A percentile compares a stretch with the other conserved stretches of the same genome.
Evolutionary conservation across 2,329 filamentous ascomycete genomes (phyloP).

Genomic region (Claviceps digitariae): DNA sequence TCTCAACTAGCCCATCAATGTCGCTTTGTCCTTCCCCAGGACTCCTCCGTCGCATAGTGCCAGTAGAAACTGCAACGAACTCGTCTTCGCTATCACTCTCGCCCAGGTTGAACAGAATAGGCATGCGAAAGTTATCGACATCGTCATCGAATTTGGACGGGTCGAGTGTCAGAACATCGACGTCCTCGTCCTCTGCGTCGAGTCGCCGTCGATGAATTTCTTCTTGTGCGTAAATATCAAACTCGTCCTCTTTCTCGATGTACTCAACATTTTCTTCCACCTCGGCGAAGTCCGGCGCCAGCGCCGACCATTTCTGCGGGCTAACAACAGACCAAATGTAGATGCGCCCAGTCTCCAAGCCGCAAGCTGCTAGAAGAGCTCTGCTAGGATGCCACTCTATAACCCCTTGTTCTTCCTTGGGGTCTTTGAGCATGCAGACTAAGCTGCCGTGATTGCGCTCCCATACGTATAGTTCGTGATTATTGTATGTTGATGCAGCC

Average conservation of each 20-base stretch:
- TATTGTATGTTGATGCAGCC: slow-evolving; percentile 92
- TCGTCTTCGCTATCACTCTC: slow-evolving; percentile 96
- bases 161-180: slow-evolving; percentile 76
- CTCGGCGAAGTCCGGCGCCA: slow-evolving; percentile 93
- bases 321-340: slow-evolving; percentile 95
- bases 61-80: slow-evolving; percentile 51
- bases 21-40: slow-evolving; percentile 59
- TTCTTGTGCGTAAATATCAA: slow-evolving; percentile 91
- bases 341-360: slow-evolving; percentile 81
- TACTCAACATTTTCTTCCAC: slow-evolving; percentile 98
- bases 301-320: slow-evolving; percentile 91
- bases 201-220: slow-evolving; percentile 84
- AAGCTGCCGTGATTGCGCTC: slow-evolving; percentile 86
- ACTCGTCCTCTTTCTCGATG: slow-evolving; percentile 89
- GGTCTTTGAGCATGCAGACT: slow-evolving; percentile 92
- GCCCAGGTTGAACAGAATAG: slow-evolving; percentile 80
- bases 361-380: slow-evolving; percentile 79
- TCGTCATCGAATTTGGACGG: slow-evolving; percentile 47
- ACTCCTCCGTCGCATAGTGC: slow-evolving; percentile 79
- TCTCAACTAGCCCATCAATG: slow-evolving; percentile 35
- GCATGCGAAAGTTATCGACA: slow-evolving; percentile 68
- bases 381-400: slow-evolving; percentile 94
- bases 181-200: slow-evolving; percentile 83
- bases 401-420: slow-evolving; percentile 89
- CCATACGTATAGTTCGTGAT: slow-evolving; percentile 98